Conservation (phyloP, 2,329 filamentous ascomycete species). For the Botryotinia calthae region DNA sequence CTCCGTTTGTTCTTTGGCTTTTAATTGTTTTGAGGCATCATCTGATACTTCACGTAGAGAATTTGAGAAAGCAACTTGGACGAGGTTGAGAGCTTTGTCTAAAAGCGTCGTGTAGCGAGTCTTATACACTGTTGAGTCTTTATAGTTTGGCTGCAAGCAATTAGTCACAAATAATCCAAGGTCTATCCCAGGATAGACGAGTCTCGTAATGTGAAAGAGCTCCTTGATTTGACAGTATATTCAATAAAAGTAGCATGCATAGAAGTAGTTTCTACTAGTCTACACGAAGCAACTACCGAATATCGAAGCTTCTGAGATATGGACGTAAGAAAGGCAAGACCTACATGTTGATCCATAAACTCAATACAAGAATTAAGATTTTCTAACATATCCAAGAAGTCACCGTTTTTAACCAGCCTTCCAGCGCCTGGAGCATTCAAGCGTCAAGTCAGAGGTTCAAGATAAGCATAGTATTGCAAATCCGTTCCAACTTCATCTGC, state of each 20-base stretch:
- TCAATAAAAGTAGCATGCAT: not conserved
- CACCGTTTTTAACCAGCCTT: constrained; percentile 76
- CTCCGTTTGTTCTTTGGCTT: constrained; percentile 64
- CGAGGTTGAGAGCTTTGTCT: constrained; percentile 60
- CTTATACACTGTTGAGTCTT: constrained; percentile 82
- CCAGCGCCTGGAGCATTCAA: constrained; percentile 90
- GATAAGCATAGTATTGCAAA: constrained; percentile 89
- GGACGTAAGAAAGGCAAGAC: constrained; percentile 35
- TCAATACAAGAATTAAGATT: constrained; percentile 87
- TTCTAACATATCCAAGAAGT: constrained; percentile 83
- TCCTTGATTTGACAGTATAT: not conserved
- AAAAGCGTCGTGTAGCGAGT: constrained; percentile 83
- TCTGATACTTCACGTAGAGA: constrained; percentile 52
- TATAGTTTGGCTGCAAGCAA: constrained; percentile 65
- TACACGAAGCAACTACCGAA: not conserved
- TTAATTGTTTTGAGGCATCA: constrained; percentile 60
- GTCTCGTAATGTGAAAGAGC: not conserved
- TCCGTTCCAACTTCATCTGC: constrained; percentile 85
- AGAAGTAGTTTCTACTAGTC: not conserved
- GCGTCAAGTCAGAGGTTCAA: constrained; percentile 84
- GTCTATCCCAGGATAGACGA: not conserved
- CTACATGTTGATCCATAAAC: constrained; percentile 85
- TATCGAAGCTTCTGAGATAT: not conserved
- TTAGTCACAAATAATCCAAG: constrained; percentile 29
- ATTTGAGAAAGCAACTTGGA: constrained; percentile 41